These are phyloP conservation scores for Cyclotella choctawhatcheeana DNA, from an alignment of 108 stramenopile species.

Conservation along the genomic window DNA sequence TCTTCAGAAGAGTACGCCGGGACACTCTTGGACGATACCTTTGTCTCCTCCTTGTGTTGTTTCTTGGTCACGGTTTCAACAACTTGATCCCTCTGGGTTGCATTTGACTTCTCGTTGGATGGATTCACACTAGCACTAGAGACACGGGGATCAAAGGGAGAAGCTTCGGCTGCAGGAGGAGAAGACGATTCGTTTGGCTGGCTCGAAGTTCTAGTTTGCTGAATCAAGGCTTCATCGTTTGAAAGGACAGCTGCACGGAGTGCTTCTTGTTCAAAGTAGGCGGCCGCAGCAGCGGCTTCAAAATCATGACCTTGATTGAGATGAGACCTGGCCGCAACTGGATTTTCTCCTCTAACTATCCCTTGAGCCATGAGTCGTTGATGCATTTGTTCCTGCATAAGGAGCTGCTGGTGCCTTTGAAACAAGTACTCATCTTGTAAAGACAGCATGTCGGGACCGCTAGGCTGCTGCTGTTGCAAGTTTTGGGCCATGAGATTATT, in stretches of 20 bases:
- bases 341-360: slow-evolving; percentile 10
- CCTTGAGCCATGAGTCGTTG: slow-evolving; percentile 35
- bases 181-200: neutral
- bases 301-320: slow-evolving; percentile 17
- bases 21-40: neutral
- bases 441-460: slow-evolving; percentile 6
- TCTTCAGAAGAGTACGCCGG: neutral
- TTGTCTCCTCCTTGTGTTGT: too few species aligned
- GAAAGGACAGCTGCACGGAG: neutral
- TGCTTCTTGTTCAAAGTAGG: slow-evolving; percentile 2
- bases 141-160: too few species aligned
- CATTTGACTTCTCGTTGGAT: too few species aligned
- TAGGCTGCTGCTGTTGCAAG: slow-evolving; percentile 25
- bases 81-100: neutral
- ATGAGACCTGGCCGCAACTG: slow-evolving; percentile 21
- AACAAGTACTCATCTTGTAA: slow-evolving; percentile 28
- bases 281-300: too few species aligned
- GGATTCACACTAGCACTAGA: too few species aligned
- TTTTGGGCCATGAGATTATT: slow-evolving; percentile 36
- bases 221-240: neutral
- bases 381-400: slow-evolving; percentile 39
- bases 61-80: neutral
- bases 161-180: neutral
- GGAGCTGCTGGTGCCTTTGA: slow-evolving; percentile 21
- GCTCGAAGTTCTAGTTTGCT: neutral